Evolutionary conservation across 1,284 basidiomycete genomes (phyloP), one percentile per base, ranked within the genome.

Genomic region (Pseudozyma pruni): DNA sequence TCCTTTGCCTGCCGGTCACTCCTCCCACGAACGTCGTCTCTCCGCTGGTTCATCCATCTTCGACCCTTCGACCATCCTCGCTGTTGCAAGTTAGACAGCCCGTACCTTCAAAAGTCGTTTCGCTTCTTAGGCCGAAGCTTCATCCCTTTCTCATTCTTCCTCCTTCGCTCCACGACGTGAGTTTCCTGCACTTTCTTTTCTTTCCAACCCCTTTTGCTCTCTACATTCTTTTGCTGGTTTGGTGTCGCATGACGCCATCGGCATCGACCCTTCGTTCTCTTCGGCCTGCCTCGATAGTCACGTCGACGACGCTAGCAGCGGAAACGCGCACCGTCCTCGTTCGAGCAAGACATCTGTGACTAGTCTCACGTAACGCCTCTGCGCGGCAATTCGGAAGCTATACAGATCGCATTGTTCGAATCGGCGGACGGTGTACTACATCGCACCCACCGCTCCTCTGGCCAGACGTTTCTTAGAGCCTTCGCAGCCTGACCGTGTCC

Each of bases 281-380:
- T 41, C 37, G 54, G 32, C 31, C 50, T 46, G 49, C 35, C 52
- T 63, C 39, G 51, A 56, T 53, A 64, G 55, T 58, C 23, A 58
- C 61, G 55, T 64, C 42, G 51, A 64, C 61, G 61, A 64, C 61
- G 55, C 61, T 53, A 64, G 55, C 61, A 58, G 50, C 54, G 42
- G 61, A 51, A 32, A 42, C 39, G 45, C 52, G 47, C 37, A 41
- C 22, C 17, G 4, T 23, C 13, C 37, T 19, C 32, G 8, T 19
- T 41, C 33, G 37, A 38, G 32, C 33, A 10, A 51, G 43, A 2
- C 37, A 31, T 13, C 27, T 42, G 19, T 4, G 25, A 25, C 16
- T 27, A 23, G 4, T 31, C 6, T 13, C 25, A 25, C 16, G 3
- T n/a, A 31, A 19, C 17, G 31, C 20, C 38, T 10, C 5, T 29